Conservation (phyloP, 75 land plant species). For the Sequoia sempervirens region DNA sequence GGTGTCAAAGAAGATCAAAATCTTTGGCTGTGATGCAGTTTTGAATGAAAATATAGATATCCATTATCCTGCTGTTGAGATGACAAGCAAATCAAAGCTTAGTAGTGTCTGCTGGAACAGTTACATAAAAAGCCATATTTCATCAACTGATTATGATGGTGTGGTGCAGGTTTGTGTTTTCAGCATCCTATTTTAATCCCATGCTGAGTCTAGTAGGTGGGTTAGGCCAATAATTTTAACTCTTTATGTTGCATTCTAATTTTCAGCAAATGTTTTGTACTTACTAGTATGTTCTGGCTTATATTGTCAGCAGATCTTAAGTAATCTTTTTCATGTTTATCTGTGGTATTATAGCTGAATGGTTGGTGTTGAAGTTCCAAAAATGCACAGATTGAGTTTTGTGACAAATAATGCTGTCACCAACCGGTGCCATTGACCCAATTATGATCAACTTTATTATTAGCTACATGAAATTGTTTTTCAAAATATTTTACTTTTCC, state of each 20-base stretch:
- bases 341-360: not conserved
- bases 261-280: not conserved
- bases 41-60: constrained; percentile 74
- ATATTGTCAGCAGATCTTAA: not conserved
- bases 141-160: constrained; percentile 95
- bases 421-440: not conserved
- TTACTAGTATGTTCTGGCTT: not conserved
- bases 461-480: not conserved
- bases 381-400: not conserved
- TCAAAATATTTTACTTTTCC: not conserved
- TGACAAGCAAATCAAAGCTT: constrained; percentile 75
- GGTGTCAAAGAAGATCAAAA: constrained; percentile 88
- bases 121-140: constrained; percentile 84
- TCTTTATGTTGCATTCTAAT: not conserved
- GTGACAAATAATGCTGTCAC: not conserved
- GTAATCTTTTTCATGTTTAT: not conserved
- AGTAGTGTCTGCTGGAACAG: constrained; percentile 92
- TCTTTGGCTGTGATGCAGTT: constrained; percentile 77
- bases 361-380: not conserved
- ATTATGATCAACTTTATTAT: not conserved
- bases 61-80: constrained; percentile 89
- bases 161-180: constrained; percentile 66
- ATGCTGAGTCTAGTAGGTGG: not conserved
- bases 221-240: not conserved
- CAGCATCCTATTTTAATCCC: not conserved